Conservation (phyloP, 441 rosid genomes). For the Hura crepitans region DNA sequence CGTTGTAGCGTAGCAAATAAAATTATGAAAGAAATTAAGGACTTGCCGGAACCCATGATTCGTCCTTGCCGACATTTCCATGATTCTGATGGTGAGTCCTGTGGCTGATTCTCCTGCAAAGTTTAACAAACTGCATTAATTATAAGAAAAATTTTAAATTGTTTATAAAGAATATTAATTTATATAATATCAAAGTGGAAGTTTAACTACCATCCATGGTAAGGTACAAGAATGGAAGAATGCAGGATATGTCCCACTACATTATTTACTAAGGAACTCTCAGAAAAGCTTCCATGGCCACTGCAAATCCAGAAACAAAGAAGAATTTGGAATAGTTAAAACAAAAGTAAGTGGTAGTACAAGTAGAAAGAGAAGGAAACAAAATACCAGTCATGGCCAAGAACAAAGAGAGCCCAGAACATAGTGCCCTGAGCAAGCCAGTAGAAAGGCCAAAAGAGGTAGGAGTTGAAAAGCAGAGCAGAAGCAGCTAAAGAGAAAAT, state of each 20-base stretch:
- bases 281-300: slow-evolving; percentile 95
- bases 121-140: neutral
- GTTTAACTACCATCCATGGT: slow-evolving; percentile 82
- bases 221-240: slow-evolving; percentile 87
- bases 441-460: slow-evolving; percentile 83
- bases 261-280: slow-evolving; percentile 54
- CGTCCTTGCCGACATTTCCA: slow-evolving; percentile 82
- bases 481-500: slow-evolving; percentile 59
- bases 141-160: neutral
- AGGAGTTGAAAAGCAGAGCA: slow-evolving; percentile 49
- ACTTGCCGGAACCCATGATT: slow-evolving; percentile 85
- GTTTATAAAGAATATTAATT: no score
- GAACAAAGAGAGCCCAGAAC: slow-evolving; percentile 97
- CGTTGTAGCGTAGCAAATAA: neutral
- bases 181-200: no score
- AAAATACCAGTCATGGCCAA: slow-evolving; percentile 85
- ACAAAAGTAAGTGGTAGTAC: neutral
- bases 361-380: neutral
- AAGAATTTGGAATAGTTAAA: no score
- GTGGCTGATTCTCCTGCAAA: slow-evolving; percentile 86
- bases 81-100: slow-evolving; percentile 89
- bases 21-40: neutral
- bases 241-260: slow-evolving; percentile 78
- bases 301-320: slow-evolving; percentile 27
- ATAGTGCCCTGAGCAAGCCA: slow-evolving; percentile 93